Evolutionary conservation across 441 rosid genomes (phyloP).

Genomic region (Bocquillonia castaneifolia): DNA sequence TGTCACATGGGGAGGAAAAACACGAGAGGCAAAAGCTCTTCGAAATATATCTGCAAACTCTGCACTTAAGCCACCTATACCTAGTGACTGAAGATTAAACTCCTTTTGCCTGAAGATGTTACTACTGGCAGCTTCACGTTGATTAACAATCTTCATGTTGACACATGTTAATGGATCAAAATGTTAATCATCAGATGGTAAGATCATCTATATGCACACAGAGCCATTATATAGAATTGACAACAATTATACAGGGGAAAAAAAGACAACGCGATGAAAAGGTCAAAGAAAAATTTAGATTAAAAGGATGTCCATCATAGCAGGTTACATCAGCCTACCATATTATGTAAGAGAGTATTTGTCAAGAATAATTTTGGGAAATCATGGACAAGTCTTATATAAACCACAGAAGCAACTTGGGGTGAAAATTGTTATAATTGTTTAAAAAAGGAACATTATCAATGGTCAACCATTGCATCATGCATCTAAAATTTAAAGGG

Average conservation of each 20-base stretch:
- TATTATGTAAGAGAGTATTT: neutral
- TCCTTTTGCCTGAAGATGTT: slow-evolving; percentile 90
- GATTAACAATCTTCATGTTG: slow-evolving; percentile 73
- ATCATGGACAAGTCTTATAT: neutral
- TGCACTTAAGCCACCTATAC: slow-evolving; percentile 95
- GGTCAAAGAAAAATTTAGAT: neutral
- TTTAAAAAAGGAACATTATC: neutral
- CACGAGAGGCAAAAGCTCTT: slow-evolving; percentile 97
- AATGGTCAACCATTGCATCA: neutral
- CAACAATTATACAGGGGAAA: neutral
- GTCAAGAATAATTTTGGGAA: neutral
- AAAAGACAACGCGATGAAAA: neutral
- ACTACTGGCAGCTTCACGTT: slow-evolving; percentile 98
- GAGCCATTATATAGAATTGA: neutral
- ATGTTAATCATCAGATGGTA: slow-evolving; percentile 9
- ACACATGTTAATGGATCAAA: slow-evolving; percentile 17
- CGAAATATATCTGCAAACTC: slow-evolving; percentile 97
- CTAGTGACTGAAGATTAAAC: slow-evolving; percentile 84
- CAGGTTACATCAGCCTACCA: neutral
- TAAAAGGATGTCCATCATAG: neutral
- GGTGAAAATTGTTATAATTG: neutral
- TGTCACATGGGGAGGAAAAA: slow-evolving; percentile 86
- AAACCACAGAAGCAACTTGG: neutral
- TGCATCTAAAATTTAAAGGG: too few species aligned
- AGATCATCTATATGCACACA: neutral